Conservation (phyloP, 1,139 yeast genomes). For the Saccharomyces hybrid region DNA sequence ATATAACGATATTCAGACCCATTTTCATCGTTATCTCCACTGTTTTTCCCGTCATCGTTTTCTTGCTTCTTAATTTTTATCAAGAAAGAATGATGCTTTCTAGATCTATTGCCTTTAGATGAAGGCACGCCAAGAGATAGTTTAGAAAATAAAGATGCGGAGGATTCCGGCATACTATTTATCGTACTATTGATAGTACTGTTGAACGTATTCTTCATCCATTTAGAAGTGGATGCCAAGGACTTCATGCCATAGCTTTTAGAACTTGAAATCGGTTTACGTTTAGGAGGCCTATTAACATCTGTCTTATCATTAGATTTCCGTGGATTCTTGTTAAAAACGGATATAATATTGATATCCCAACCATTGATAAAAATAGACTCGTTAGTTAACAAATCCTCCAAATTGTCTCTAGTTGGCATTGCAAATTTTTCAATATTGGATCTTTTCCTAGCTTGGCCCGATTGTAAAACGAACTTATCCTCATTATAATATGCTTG, state of each 20-base stretch:
- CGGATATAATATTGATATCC: constrained; percentile 61
- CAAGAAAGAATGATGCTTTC: constrained; percentile 19
- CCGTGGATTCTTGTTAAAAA: constrained; percentile 26
- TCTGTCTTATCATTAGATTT: not conserved
- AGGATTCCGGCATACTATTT: constrained; percentile 13
- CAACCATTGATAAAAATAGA: constrained; percentile 50
- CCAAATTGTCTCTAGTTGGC: constrained; percentile 49
- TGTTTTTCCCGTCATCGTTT: constrained; percentile 8
- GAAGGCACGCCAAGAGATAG: constrained; percentile 22
- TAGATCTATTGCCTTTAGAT: constrained; percentile 4
- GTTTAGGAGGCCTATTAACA: not conserved
- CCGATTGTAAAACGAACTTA: constrained; percentile 22
- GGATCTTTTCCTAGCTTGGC: constrained; percentile 24
- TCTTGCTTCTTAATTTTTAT: constrained; percentile 10
- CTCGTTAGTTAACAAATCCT: constrained; percentile 40
- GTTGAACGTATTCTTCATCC: constrained; percentile 31
- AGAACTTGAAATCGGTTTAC: not conserved
- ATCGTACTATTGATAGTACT: not conserved
- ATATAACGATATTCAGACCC: constrained; percentile 42
- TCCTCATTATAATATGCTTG: constrained; percentile 41
- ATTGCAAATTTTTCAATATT: constrained; percentile 36
- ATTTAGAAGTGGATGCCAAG: constrained; percentile 13
- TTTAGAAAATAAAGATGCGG: constrained; percentile 22
- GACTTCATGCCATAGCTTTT: constrained; percentile 1
- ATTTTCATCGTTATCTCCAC: no score